Evolutionary conservation across 768 basidiomycete species (phyloP).

Genomic region (Fibroporia radiculosa): DNA sequence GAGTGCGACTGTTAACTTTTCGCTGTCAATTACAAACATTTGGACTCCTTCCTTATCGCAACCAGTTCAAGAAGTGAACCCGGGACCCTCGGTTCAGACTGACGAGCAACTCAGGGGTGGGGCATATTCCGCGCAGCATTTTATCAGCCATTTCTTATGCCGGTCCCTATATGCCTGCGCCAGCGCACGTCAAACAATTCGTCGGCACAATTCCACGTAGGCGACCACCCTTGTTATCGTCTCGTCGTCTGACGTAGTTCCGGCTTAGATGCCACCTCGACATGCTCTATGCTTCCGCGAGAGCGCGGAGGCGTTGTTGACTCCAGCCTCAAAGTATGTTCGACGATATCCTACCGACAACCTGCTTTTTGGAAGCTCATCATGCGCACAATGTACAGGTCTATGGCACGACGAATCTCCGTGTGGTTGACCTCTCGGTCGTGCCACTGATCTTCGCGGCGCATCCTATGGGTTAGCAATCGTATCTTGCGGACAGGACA

Average conservation of each 20-base stretch:
- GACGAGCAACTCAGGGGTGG: conserved; percentile 20
- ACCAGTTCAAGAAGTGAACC: conserved; percentile 22
- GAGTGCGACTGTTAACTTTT: neutral
- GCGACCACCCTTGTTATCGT: neutral
- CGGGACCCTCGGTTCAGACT: conserved; percentile 21
- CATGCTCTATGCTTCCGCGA: conserved; percentile 47
- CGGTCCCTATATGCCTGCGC: neutral
- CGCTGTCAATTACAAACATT: neutral
- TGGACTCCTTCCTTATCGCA: neutral
- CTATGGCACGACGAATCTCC: conserved; percentile 6
- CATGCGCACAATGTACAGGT: no score
- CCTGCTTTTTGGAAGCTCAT: no score
- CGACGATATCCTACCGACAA: no score
- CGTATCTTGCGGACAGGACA: no score
- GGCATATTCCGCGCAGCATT: no score
- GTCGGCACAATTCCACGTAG: conserved; percentile 18
- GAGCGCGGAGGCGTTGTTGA: conserved; percentile 47
- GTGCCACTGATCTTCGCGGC: conserved; percentile 33
- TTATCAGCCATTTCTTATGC: neutral
- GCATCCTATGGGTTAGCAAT: no score
- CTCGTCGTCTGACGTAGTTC: neutral
- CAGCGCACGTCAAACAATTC: conserved; percentile 19
- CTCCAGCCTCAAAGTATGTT: conserved; percentile 35
- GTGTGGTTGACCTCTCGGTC: conserved; percentile 31
- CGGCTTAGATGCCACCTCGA: conserved; percentile 41